A percentile compares a stretch with the other conserved stretches of the same genome.
Conservation (phyloP, 2,329 filamentous ascomycete species). For the Cladophialophora exuberans region DNA sequence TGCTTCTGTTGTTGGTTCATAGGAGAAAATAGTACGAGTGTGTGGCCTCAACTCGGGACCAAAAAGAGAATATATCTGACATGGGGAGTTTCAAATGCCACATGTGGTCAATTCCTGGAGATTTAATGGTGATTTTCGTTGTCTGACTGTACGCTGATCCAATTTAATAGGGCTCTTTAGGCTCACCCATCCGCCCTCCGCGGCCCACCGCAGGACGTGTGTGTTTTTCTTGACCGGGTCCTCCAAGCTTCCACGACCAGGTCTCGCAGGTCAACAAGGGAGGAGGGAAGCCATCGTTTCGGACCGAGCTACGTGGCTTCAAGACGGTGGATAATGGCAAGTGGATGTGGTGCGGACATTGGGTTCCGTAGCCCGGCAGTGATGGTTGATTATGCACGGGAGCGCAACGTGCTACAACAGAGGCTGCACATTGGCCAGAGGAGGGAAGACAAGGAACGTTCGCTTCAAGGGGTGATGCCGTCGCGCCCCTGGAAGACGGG, state of each 20-base stretch:
- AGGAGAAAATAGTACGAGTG: too few species aligned
- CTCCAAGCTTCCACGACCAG: not conserved
- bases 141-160: not conserved
- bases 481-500: slow-evolving; percentile 9
- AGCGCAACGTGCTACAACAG: slow-evolving; percentile 25
- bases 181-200: too few species aligned
- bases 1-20: too few species aligned
- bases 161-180: too few species aligned
- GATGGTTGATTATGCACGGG: slow-evolving; percentile 18
- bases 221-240: too few species aligned
- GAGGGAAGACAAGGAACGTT: not conserved
- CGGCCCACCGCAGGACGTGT: too few species aligned
- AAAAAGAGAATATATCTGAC: too few species aligned
- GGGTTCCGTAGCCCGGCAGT: slow-evolving; percentile 22
- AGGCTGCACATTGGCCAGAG: slow-evolving; percentile 23
- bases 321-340: slow-evolving; percentile 14
- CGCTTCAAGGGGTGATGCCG: slow-evolving; percentile 6
- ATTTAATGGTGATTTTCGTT: not conserved
- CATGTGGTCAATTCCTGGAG: not conserved
- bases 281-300: slow-evolving; percentile 10
- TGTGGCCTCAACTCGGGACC: too few species aligned
- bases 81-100: not conserved
- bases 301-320: slow-evolving; percentile 25
- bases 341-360: slow-evolving; percentile 19
- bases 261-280: not conserved